Evolutionary conservation across 495 filamentous ascomycete species (phyloP).

Genomic region (Penicillium coffeae): DNA sequence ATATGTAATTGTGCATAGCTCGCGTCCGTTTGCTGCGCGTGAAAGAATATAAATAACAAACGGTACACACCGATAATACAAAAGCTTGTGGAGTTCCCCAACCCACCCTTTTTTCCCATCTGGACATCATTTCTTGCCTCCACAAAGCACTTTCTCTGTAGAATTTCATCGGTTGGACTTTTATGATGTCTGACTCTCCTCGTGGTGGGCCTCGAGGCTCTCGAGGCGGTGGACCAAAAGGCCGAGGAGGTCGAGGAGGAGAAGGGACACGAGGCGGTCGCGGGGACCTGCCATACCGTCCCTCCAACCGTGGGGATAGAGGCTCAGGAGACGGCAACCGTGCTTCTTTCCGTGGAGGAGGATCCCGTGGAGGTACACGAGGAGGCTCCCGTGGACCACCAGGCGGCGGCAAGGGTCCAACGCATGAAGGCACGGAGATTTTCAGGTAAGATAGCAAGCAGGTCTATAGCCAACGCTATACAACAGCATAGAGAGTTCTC

Average conservation of each 20-base stretch:
- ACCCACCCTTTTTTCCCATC: too few species aligned
- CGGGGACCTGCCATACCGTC: background rate
- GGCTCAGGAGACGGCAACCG: conserved; percentile 2
- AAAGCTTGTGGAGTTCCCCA: too few species aligned
- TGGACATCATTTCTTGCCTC: too few species aligned
- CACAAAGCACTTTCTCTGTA: too few species aligned
- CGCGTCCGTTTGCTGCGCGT: too few species aligned
- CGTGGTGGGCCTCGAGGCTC: too few species aligned
- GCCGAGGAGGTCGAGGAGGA: conserved; percentile 14
- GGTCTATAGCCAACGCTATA: background rate
- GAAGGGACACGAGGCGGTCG: background rate
- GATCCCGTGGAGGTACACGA: background rate
- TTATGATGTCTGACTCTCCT: too few species aligned
- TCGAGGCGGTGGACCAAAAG: conserved; percentile 19
- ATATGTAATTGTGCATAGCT: too few species aligned
- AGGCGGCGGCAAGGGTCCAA: too few species aligned
- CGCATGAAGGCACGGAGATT: conserved; percentile 25
- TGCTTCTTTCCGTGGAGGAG: conserved; percentile 7
- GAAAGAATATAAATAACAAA: too few species aligned
- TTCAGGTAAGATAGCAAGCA: conserved; percentile 19
- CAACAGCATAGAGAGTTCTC: conserved; percentile 17
- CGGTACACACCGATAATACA: too few species aligned
- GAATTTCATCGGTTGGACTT: too few species aligned
- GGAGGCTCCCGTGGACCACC: background rate
- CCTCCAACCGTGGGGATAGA: conserved; percentile 1